Base-by-base conservation (phyloP, 176 grass and related monocot species). In the Echinochloa phyllopogon region DNA sequence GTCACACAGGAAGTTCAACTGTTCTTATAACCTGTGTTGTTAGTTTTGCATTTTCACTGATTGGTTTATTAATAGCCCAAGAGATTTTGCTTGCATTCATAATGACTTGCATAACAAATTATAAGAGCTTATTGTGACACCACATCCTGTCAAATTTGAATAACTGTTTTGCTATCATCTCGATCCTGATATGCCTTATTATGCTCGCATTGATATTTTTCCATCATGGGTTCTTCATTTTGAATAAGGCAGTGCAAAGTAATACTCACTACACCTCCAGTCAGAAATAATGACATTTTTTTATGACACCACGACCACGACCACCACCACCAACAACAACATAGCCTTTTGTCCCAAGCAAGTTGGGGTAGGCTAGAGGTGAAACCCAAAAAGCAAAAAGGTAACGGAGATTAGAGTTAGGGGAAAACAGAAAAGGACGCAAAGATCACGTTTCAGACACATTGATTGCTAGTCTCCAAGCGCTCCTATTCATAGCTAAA, bases 181-280 rank as follows among this genome's bases (percentile, higher is more conserved):
- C 5, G 0, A 79, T 23, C 65, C 8, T 27, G 42, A 62, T 49
- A 79, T 23, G 71, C 75, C 73, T 14, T 79, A 79, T 38, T 85
- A 56, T 52, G 10, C 24, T 62, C 10, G 53, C 56, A 24, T 62
- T 29, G 29, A 25, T 29, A 62, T 23, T 25, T 41, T 10, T 84
- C 23, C 60, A 41, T 79, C 37, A 23, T 80, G 29, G 42, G 38
- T 61, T 41, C n/a, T 55, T 85, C 21, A 41, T 65, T 80, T 43
- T 70, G 44, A 86, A 17, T 43, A 73, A 62, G 8, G 8, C n/a
- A 14, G 58, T 64, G 45, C 27, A 55, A 45, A 33, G 3, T 70
- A 70, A 45, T 57, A 57, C 55, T n/a, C 20, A 2, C 8, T 21
- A 0, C 55, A 57, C 55, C 20, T n/a, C 20, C 56, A 58, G 21